phyloP scores from a whole-genome alignment of 2,329 filamentous ascomycete species.

The Coniochaeta pulveracea region DNA sequence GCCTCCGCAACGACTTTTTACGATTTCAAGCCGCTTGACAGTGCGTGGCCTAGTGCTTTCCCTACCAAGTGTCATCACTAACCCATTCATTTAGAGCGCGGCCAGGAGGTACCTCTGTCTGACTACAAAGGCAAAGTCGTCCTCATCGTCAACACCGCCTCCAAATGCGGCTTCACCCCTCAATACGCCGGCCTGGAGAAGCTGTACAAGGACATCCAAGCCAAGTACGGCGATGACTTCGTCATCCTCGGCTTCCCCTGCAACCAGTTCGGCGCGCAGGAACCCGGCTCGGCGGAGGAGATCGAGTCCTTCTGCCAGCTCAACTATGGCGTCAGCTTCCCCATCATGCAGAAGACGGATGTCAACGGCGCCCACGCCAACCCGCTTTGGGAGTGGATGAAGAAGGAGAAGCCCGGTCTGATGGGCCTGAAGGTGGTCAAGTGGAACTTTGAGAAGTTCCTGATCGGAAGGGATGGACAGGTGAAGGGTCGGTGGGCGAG shows the following conservation, averaged over 20 bases:
- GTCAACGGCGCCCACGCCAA: conserved; percentile 80
- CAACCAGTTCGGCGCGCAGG: conserved; percentile 93
- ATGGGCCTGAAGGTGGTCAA: conserved; percentile 85
- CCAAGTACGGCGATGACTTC: conserved; percentile 63
- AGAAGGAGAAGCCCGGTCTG: conserved; percentile 64
- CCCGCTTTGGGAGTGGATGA: conserved; percentile 70
- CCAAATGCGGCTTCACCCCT: conserved; percentile 97
- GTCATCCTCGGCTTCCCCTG: conserved; percentile 91
- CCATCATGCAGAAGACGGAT: conserved; percentile 82
- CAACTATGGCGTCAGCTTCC: conserved; percentile 92
- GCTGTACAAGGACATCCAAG: conserved; percentile 70
- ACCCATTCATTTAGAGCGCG: conserved; percentile 46
- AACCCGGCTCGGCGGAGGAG: conserved; percentile 72
- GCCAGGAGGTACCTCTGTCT: conserved; percentile 56
- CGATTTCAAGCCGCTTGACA: conserved; percentile 76
- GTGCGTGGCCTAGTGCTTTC: conserved; percentile 34
- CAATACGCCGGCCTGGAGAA: conserved; percentile 87
- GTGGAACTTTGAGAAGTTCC: conserved; percentile 99
- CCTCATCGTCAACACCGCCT: conserved; percentile 93
- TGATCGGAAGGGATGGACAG: conserved; percentile 74
- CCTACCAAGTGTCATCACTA: neutral
- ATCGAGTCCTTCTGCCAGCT: conserved; percentile 80
- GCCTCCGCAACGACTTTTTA: conserved; percentile 62
- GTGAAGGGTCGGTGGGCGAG: conserved; percentile 82
- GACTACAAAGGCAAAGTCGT: conserved; percentile 84